A percentile compares a stretch with the other conserved stretches of the same genome.
These are phyloP conservation scores for Zoysia japonica DNA, from an alignment of 176 grass and related monocot species.

Conservation along the genomic window DNA sequence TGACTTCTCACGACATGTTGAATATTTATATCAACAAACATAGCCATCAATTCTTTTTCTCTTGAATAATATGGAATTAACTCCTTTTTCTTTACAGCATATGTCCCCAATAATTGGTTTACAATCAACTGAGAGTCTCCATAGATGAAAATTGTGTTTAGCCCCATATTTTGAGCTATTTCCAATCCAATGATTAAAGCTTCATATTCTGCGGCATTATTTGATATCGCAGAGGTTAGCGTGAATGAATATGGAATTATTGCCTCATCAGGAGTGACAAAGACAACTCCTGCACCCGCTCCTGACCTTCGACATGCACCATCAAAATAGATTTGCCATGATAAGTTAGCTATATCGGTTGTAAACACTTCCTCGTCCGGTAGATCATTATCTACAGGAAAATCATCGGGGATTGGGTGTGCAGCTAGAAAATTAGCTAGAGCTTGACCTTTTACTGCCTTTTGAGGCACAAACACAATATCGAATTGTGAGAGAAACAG, in stretches of 20 bases:
- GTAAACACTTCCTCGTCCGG: no score
- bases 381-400: neutral
- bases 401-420: neutral
- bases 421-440: neutral
- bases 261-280: neutral
- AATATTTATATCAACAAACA: no score
- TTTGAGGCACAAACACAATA: neutral
- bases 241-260: conserved; percentile 10
- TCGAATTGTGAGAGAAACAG: conserved; percentile 8
- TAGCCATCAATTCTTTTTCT: no score
- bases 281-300: neutral
- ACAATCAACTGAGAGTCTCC: neutral
- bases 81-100: neutral
- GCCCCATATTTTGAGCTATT: neutral
- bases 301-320: neutral
- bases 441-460: neutral
- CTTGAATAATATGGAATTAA: neutral
- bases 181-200: neutral
- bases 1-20: no score
- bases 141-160: neutral
- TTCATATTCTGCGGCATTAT: neutral
- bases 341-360: no score
- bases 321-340: neutral
- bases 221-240: neutral
- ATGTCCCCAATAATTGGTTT: neutral